Evolutionary conservation across 352 stramenopile species (phyloP), one percentile per base, ranked within the genome.

Genomic region (Peronospora belbahrii): DNA sequence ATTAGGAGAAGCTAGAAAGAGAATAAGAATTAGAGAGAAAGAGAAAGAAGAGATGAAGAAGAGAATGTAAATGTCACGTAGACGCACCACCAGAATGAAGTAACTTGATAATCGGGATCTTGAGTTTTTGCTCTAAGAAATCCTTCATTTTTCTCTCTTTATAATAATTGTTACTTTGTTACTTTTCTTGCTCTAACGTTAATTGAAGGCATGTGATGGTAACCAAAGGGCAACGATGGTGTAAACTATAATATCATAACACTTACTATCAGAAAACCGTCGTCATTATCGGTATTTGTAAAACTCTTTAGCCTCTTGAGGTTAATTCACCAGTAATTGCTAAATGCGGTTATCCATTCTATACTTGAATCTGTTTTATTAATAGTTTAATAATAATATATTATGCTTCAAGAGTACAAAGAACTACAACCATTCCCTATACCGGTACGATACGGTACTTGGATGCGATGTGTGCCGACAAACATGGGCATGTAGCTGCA

Each of bases 341-440:
- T n/a, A n/a, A n/a, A n/a, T n/a, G n/a, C n/a, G n/a, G n/a, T n/a
- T n/a, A n/a, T n/a, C n/a, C n/a, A n/a, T n/a, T n/a, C n/a, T n/a
- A n/a, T n/a, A n/a, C n/a, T n/a, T n/a, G n/a, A n/a, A n/a, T n/a
- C n/a, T n/a, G n/a, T n/a, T n/a, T n/a, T n/a, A n/a, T n/a, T n/a
- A n/a, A n/a, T n/a, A n/a, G n/a, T n/a, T n/a, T n/a, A n/a, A n/a
- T n/a, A n/a, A n/a, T n/a, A n/a, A n/a, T n/a, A n/a, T n/a, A n/a
- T n/a, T n/a, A 85, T 94, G 75, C 71, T 70, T 15, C 77, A 89
- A 42, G 82, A 94, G 32, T 91, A 74, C 40, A 79, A 89, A 43
- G 82, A 94, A 46, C 62, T 94, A 2, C 63, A 81, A 10, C 85
- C 82, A 2, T 94, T 94, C 48, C 82, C 82, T 0, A 81, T 94